Percentiles rank a stretch among this genome's conserved stretches.
These are phyloP conservation scores for Cladorrhinum sp. DNA, from an alignment of 2,329 filamentous ascomycete species.

Conservation along the genomic window DNA sequence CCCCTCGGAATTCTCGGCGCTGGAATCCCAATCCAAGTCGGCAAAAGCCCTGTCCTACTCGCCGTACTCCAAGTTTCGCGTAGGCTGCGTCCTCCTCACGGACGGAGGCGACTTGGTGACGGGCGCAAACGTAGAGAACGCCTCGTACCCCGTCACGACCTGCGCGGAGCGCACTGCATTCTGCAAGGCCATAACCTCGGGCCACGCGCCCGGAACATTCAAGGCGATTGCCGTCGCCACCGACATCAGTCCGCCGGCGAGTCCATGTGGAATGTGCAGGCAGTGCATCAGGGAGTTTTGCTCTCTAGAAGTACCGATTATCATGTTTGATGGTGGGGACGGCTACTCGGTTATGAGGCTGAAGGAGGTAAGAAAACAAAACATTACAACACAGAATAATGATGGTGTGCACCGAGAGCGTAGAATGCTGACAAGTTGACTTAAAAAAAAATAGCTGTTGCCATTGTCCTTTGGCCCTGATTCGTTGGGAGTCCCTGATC, in stretches of 20 bases:
- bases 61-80: conserved; percentile 89
- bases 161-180: conserved; percentile 93
- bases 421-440: conserved; percentile 2
- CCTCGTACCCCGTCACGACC: conserved; percentile 87
- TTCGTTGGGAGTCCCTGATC: conserved; percentile 8
- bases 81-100: conserved; percentile 77
- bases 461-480: conserved; percentile 30
- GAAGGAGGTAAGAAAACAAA: conserved; percentile 38
- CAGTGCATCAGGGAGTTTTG: conserved; percentile 85
- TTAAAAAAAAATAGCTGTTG: conserved; percentile 17
- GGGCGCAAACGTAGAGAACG: conserved; percentile 93
- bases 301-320: conserved; percentile 65
- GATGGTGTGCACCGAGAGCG: not conserved
- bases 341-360: conserved; percentile 68
- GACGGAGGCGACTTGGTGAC: conserved; percentile 53
- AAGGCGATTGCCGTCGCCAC: conserved; percentile 83
- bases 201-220: conserved; percentile 49
- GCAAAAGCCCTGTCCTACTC: conserved; percentile 83
- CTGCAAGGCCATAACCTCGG: conserved; percentile 68
- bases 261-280: conserved; percentile 93
- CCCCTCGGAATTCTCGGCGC: conserved; percentile 59
- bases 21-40: conserved; percentile 61
- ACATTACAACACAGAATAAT: not conserved
- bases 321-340: conserved; percentile 88
- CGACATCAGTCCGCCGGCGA: conserved; percentile 65